Conservation (phyloP, 2,329 filamentous ascomycete genomes). For the Fusarium sambucinum region DNA sequence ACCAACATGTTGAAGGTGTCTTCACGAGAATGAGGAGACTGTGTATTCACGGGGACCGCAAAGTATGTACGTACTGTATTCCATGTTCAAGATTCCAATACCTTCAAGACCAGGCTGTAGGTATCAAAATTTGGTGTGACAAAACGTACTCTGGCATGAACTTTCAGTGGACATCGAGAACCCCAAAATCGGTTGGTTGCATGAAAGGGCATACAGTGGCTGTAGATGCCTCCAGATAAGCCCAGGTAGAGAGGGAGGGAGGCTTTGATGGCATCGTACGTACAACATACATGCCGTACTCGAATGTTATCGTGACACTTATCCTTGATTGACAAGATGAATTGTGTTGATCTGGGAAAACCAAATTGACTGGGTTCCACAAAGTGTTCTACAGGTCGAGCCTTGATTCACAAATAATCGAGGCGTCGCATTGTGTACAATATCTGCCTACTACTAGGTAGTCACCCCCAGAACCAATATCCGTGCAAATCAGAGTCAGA, state of each 20-base stretch:
- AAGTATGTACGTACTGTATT: background rate
- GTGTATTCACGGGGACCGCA: background rate
- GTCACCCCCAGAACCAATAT: background rate
- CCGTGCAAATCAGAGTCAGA: constrained; percentile 21
- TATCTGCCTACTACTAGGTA: background rate
- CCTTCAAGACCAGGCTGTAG: constrained; percentile 2
- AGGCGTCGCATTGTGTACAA: background rate
- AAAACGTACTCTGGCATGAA: constrained; percentile 11
- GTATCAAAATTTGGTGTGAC: constrained; percentile 8
- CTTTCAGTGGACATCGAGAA: background rate
- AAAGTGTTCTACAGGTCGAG: background rate
- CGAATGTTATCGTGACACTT: constrained; percentile 17
- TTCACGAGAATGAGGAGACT: background rate
- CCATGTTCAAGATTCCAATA: background rate
- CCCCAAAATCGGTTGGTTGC: constrained; percentile 25
- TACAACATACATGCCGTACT: constrained; percentile 3
- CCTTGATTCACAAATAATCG: constrained; percentile 13
- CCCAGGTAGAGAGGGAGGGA: background rate
- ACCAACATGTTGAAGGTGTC: too few relatives aligned
- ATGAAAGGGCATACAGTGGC: constrained; percentile 14
- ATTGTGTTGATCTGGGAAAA: background rate
- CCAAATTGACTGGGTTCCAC: constrained; percentile 5
- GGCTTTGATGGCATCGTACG: constrained; percentile 3
- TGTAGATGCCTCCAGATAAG: background rate
- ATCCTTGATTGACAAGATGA: background rate